Conservation (phyloP, 768 basidiomycete genomes). For the Collybiopsis confluens region DNA sequence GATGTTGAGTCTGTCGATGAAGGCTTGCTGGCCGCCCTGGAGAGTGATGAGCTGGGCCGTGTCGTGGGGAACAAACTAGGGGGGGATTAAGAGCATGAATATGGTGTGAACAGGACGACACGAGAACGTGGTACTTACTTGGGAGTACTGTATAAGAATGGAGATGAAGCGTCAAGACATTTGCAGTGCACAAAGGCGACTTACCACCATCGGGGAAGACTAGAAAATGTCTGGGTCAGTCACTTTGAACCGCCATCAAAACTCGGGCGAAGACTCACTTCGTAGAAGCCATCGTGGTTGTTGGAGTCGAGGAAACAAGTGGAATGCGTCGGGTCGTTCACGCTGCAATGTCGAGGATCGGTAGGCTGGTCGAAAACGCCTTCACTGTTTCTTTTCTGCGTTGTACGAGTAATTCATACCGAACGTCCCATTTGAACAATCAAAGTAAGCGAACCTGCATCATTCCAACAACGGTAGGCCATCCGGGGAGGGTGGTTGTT, state of each 20-base stretch:
- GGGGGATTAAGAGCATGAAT: neutral
- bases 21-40: constrained; percentile 53
- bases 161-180: neutral
- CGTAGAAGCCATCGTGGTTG: constrained; percentile 61
- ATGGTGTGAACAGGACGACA: neutral
- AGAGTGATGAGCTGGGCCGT: constrained; percentile 56
- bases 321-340: constrained; percentile 52
- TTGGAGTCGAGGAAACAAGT: constrained; percentile 58
- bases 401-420: neutral
- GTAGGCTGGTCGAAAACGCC: constrained; percentile 56
- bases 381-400: constrained; percentile 48
- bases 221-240: neutral
- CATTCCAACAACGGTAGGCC: constrained; percentile 47
- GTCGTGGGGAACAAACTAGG: constrained; percentile 61
- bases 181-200: constrained; percentile 11
- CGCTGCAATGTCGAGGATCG: constrained; percentile 63
- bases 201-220: constrained; percentile 56
- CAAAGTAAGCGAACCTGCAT: constrained; percentile 41
- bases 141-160: constrained; percentile 43
- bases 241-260: neutral
- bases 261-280: constrained; percentile 23
- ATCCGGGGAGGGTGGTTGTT: constrained; percentile 46
- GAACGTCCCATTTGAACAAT: neutral
- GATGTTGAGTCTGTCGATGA: constrained; percentile 51
- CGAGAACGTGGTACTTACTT: constrained; percentile 29